phyloP scores from a whole-genome alignment of 805 yeast genomes.

The Starmera quercuum region DNA sequence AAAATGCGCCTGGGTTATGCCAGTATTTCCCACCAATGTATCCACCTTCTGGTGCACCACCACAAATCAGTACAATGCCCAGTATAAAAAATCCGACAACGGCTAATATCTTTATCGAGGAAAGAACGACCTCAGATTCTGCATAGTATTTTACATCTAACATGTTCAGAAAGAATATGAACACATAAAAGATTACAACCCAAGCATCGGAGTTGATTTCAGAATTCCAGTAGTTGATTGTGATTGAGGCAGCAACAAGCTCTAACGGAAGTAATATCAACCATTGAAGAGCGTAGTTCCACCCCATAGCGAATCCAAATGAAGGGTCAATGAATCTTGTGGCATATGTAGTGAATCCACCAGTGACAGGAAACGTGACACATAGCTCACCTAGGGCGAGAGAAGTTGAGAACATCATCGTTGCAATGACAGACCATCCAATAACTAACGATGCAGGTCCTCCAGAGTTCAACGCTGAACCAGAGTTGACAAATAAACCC shows the following conservation, averaged over 20 bases:
- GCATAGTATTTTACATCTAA: constrained; percentile 56
- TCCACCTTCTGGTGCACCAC: constrained; percentile 49
- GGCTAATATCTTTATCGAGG: constrained; percentile 48
- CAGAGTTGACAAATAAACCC: constrained; percentile 60
- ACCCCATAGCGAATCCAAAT: constrained; percentile 64
- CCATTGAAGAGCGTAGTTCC: constrained; percentile 65
- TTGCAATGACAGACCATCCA: constrained; percentile 49
- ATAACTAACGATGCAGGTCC: constrained; percentile 54
- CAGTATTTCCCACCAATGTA: constrained; percentile 53
- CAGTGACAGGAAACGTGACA: constrained; percentile 57
- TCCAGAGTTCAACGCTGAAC: constrained; percentile 42
- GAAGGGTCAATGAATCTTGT: constrained; percentile 60
- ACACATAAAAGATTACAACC: constrained; percentile 48
- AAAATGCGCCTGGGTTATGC: constrained; percentile 58
- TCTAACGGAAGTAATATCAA: constrained; percentile 60
- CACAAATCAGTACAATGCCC: constrained; percentile 45
- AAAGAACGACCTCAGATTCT: constrained; percentile 60
- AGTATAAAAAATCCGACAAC: constrained; percentile 53
- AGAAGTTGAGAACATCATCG: constrained; percentile 48
- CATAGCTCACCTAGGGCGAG: constrained; percentile 58
- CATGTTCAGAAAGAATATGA: constrained; percentile 39
- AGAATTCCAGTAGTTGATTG: constrained; percentile 45
- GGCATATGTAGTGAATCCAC: constrained; percentile 54
- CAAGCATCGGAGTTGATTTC: constrained; percentile 47
- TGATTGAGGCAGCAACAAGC: constrained; percentile 53